Conservation (phyloP, 2,329 filamentous ascomycete species). For the Daldinia eschscholtzii region DNA sequence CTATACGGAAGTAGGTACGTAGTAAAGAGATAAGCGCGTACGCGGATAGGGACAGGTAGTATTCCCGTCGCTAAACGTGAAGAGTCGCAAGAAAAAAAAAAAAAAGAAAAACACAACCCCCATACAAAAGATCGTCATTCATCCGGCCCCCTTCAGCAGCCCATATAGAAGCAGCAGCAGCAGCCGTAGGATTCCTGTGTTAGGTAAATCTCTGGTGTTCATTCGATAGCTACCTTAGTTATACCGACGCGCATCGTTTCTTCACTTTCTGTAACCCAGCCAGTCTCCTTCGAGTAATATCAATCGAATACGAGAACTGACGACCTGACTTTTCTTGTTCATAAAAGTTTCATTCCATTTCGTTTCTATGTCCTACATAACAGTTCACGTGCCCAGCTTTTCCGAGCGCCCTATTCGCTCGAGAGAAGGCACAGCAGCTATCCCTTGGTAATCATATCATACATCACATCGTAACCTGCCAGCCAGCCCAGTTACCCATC, state of each 20-base stretch:
- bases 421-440: conserved; percentile 4
- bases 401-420: conserved; percentile 12
- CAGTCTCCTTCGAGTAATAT: background rate
- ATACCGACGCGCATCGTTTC: background rate
- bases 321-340: background rate
- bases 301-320: conserved; percentile 8
- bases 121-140: conserved; percentile 2
- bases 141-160: background rate
- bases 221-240: background rate
- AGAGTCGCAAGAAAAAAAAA: conserved; percentile 1
- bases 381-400: background rate
- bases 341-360: background rate
- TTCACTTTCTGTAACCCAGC: background rate
- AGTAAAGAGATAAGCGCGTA: background rate
- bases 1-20: background rate
- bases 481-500: conserved; percentile 1
- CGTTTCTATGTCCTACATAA: conserved; percentile 6
- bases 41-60: background rate
- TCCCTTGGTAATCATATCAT: conserved; percentile 7
- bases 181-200: background rate
- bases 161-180: background rate
- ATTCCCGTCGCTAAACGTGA: conserved; percentile 8
- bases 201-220: background rate
- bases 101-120: background rate
- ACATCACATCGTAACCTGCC: conserved; percentile 5